A percentile compares a stretch with the other conserved stretches of the same genome.
These are phyloP conservation scores for Suillus clintonianus DNA, from an alignment of 768 basidiomycete species.

Conservation along the genomic window DNA sequence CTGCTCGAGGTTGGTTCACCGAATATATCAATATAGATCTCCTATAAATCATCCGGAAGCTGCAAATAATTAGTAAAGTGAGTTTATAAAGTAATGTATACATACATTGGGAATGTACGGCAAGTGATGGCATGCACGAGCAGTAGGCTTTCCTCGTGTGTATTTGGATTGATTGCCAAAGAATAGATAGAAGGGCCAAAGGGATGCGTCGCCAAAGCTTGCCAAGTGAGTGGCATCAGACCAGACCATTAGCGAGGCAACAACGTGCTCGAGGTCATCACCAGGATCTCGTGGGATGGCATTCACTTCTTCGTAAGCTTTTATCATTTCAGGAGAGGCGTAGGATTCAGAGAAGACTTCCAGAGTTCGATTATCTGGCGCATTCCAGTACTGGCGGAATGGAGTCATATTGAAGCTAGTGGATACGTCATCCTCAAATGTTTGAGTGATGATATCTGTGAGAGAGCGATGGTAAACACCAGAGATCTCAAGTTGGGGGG, in stretches of 20 bases:
- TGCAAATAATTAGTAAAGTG: background rate
- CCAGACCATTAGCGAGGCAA: background rate
- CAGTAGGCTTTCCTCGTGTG: slow-evolving; percentile 3
- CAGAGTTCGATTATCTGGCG: background rate
- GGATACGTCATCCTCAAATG: background rate
- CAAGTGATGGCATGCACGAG: slow-evolving; percentile 11
- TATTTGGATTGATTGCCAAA: background rate
- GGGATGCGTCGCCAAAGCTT: background rate
- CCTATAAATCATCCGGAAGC: slow-evolving; percentile 6
- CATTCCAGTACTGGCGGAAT: slow-evolving; percentile 6
- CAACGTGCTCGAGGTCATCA: slow-evolving; percentile 5
- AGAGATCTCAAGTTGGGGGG: background rate
- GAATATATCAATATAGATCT: background rate
- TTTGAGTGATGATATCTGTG: slow-evolving; percentile 6
- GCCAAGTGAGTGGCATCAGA: background rate
- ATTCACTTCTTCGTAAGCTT: background rate
- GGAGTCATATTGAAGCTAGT: slow-evolving; percentile 9
- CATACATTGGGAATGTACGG: slow-evolving; percentile 12
- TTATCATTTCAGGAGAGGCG: background rate
- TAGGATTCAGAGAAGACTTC: slow-evolving; percentile 7
- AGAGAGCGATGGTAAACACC: background rate
- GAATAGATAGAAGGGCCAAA: background rate
- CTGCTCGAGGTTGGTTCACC: background rate
- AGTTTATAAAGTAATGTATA: background rate
- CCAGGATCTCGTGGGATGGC: slow-evolving; percentile 5